Evolutionary conservation across 2,329 filamentous ascomycete species (phyloP), one percentile per base, ranked within the genome.

Genomic region (Fusarium sp.): DNA sequence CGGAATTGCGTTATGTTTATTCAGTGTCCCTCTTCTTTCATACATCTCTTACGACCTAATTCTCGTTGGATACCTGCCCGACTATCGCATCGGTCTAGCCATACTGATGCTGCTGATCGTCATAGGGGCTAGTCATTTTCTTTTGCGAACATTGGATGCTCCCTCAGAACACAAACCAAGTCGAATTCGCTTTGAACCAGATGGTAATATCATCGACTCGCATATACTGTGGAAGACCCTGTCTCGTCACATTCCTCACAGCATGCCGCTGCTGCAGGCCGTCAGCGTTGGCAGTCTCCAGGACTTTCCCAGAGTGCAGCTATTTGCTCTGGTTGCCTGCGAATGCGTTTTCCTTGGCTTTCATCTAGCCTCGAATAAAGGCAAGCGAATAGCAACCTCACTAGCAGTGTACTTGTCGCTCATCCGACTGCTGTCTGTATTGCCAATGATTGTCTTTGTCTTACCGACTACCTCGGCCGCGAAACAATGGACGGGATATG

Each of bases 41-140:
- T 55, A 49, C 19, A 24, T 55, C 23, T 49, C 51, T 2, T 50
- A 49, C 6, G 51, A 55, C 20, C 43, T 55, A 11, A 49, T 55
- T 0, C 44, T 55, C 2, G 10, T 17, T 12, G 51, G 51, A 0
- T 55, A 39, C 5, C 17, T 55, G 0, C 51, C 51, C 5, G 26
- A 55, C 2, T 55, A 55, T 3, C 51, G 51, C 11, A 49, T 55
- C 3, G 44, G 44, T 0, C 2, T 55, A 5, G 51, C 32, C 3
- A 20, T 50, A 3, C 4, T 39, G 6, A 55, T 55, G 51, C 17
- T 55, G 8, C 15, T 50, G 17, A 30, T 55, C 14, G 39, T 55
- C 3, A 21, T 55, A 6, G 44, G 17, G 3, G 51, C 24, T 1
- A 34, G 32, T 2, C 32, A 55, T 30, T 55, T 55, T 17, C 51